A percentile compares a stretch with the other conserved stretches of the same genome.
Evolutionary conservation across 1,139 yeast species (phyloP).

Genomic region (Zygoascus meyerae): DNA sequence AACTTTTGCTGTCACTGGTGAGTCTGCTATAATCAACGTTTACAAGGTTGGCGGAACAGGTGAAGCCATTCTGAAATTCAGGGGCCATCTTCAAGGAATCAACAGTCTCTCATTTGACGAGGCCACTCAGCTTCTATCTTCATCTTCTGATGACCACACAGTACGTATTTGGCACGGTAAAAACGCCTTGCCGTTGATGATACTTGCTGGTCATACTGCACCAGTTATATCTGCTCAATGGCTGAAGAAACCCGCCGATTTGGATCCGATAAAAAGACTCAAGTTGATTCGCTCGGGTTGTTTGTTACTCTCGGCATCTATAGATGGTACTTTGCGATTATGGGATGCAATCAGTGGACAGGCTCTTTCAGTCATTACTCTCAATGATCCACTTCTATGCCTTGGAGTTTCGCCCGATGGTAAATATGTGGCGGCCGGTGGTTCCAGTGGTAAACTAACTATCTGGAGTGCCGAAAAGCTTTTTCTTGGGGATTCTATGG

Average conservation of each 20-base stretch:
- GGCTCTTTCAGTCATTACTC: slow-evolving; percentile 35
- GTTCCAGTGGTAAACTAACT: slow-evolving; percentile 51
- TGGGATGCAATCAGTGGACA: slow-evolving; percentile 56
- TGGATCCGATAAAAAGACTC: slow-evolving; percentile 6
- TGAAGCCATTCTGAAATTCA: slow-evolving; percentile 52
- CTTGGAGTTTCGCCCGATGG: slow-evolving; percentile 49
- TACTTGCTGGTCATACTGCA: slow-evolving; percentile 28
- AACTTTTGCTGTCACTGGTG: slow-evolving; percentile 66
- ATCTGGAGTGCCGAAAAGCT: slow-evolving; percentile 44
- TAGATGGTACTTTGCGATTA: slow-evolving; percentile 64
- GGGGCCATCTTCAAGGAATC: slow-evolving; percentile 64
- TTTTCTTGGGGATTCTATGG: slow-evolving; percentile 4
- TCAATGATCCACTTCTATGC: slow-evolving; percentile 48
- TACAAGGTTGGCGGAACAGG: slow-evolving; percentile 45
- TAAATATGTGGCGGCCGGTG: slow-evolving; percentile 53
- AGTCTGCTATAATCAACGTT: slow-evolving; percentile 51
- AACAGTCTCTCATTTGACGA: slow-evolving; percentile 52
- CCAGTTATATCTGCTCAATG: slow-evolving; percentile 30
- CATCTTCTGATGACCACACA: slow-evolving; percentile 70
- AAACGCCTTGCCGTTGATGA: slow-evolving; percentile 24
- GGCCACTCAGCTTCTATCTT: slow-evolving; percentile 51
- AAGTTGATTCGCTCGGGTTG: slow-evolving; percentile 15
- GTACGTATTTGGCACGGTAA: slow-evolving; percentile 61
- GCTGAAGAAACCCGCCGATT: slow-evolving; percentile 21
- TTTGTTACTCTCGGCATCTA: slow-evolving; percentile 44